A percentile compares a stretch with the other conserved stretches of the same genome.
These are phyloP conservation scores for Mycena polygramma DNA, from an alignment of 768 basidiomycete species.

Conservation along the genomic window DNA sequence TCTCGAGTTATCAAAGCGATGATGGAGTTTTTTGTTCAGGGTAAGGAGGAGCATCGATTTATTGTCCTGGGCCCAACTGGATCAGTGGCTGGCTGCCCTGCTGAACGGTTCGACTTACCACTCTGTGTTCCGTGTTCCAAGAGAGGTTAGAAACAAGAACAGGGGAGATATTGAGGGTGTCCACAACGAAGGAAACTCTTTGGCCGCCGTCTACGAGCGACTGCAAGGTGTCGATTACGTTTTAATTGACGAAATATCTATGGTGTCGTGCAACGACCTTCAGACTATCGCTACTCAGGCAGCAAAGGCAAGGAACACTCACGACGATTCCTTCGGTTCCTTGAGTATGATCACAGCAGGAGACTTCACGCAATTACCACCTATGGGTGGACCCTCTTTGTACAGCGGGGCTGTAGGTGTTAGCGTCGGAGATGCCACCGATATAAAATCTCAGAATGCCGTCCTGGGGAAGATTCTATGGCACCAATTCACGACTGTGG, in stretches of 20 bases:
- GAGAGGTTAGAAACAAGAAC: neutral
- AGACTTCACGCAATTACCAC: slow-evolving; percentile 50
- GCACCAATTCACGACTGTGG: slow-evolving; percentile 49
- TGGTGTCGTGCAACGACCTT: slow-evolving; percentile 47
- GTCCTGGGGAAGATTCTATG: slow-evolving; percentile 45
- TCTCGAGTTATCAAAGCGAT: too few relatives aligned
- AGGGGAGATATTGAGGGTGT: slow-evolving; percentile 11
- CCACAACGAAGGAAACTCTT: neutral
- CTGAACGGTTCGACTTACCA: slow-evolving; percentile 54
- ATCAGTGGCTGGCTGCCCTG: slow-evolving; percentile 47
- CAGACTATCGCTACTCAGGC: slow-evolving; percentile 42
- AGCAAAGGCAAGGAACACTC: slow-evolving; percentile 31
- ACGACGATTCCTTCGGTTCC: slow-evolving; percentile 42
- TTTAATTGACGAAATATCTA: slow-evolving; percentile 54
- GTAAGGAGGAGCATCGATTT: too few relatives aligned
- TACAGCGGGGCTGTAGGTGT: slow-evolving; percentile 23
- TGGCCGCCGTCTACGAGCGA: slow-evolving; percentile 6
- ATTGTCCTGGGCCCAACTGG: too few relatives aligned
- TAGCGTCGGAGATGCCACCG: slow-evolving; percentile 13
- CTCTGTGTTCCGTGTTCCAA: slow-evolving; percentile 35
- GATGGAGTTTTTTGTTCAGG: too few relatives aligned
- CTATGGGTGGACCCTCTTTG: slow-evolving; percentile 37
- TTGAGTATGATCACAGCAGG: slow-evolving; percentile 50
- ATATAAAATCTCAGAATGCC: slow-evolving; percentile 30
- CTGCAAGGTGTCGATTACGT: slow-evolving; percentile 46